Evolutionary conservation across 768 basidiomycete species (phyloP).

Genomic region (Pilatotrama ljubarskyi): DNA sequence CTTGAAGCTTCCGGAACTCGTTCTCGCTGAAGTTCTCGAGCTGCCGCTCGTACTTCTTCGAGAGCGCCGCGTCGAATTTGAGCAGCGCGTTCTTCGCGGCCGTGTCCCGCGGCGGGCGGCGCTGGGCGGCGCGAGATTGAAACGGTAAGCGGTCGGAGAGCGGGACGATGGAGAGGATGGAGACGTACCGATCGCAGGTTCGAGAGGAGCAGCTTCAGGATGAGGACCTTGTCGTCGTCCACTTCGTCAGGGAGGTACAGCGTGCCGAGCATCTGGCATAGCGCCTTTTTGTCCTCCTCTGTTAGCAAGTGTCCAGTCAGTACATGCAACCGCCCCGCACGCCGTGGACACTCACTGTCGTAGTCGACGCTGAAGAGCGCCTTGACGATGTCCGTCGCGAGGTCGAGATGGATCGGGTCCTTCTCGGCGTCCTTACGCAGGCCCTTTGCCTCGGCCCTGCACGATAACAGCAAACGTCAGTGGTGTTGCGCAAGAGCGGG

Average conservation of each 20-base stretch:
- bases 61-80: constrained; percentile 65
- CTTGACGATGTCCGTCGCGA: constrained; percentile 54
- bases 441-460: constrained; percentile 34
- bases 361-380: constrained; percentile 48
- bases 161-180: no score
- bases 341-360: constrained; percentile 45
- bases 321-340: not conserved
- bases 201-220: constrained; percentile 59
- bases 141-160: not conserved
- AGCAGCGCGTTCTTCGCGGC: constrained; percentile 66
- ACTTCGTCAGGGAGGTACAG: constrained; percentile 67
- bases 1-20: constrained; percentile 64
- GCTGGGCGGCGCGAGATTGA: constrained; percentile 40
- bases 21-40: constrained; percentile 72
- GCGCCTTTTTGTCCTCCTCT: constrained; percentile 51
- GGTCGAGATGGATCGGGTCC: constrained; percentile 51
- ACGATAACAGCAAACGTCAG: constrained; percentile 8
- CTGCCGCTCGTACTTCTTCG: constrained; percentile 72
- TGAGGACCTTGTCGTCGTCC: constrained; percentile 67
- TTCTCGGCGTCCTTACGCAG: constrained; percentile 41
- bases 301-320: not conserved
- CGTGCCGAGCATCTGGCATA: constrained; percentile 49
- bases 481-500: not conserved
- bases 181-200: constrained; percentile 56
- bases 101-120: constrained; percentile 58